Evolutionary conservation across 2,329 filamentous ascomycete genomes (phyloP), one percentile per base, ranked within the genome.

Genomic region (Fusarium cicatricum): DNA sequence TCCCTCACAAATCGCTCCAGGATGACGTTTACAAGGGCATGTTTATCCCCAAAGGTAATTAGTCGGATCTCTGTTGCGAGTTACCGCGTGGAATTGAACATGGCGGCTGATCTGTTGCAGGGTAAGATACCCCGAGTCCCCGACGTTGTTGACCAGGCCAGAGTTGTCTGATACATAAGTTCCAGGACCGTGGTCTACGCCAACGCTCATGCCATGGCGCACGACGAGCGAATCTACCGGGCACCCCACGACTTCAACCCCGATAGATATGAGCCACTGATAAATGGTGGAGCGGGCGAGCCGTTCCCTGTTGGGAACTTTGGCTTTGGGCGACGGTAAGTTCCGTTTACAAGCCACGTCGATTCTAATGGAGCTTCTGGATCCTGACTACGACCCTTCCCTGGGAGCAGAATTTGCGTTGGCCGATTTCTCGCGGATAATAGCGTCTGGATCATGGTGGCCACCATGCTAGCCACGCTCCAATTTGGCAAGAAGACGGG

Each of bases 21-120:
- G 83, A 87, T 53, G 85, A 87, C 60, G 72, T 80, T 26, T 87
- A 86, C 62, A 74, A 81, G 19, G 82, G 79, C 41, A 82, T 84
- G 74, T 78, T 80, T 58, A 85, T 87, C 55, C 83, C 82, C 11
- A 80, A 79, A 58, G 84, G 84, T 71, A 58, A 32, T 50, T 50
- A 6, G 8, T 21, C 21, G 31, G n/a, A 21, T 12, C 15, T 19
- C 19, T 12, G 12, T 3, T n/a, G 19, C 12, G 36, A 15, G 14
- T n/a, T 26, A 7, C 23, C 23, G 23, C 23, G 9, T 26, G 23
- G 23, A 26, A 7, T 26, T 26, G 23, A 26, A 26, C 23, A 26
- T 26, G 23, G 9, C 10, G 34, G 41, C 51, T 66, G 47, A 60
- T 28, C 32, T 55, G 10, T 15, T 31, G 33, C 16, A 69, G 66